Base-by-base conservation (phyloP, 495 filamentous ascomycete species). In the Xylaria longipes region DNA sequence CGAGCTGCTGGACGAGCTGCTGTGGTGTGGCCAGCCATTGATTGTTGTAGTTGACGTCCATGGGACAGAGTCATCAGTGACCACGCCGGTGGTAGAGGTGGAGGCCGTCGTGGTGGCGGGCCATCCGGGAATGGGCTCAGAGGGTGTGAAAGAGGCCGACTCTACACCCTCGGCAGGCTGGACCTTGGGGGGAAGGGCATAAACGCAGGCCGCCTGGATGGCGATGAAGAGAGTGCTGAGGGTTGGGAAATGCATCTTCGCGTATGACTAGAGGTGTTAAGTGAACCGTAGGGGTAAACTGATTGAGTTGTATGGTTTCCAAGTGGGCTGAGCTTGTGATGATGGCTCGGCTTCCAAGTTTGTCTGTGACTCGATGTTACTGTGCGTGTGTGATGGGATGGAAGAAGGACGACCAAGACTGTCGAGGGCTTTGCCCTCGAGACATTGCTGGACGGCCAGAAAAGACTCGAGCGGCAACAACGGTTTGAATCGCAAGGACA, bases 181-280 rank as follows among this genome's bases (percentile, higher is more conserved):
- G 37, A 33, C 27, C 37, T 65, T 65, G 35, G 69, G 58, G 11
- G 69, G 69, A 2, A 71, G 54, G 5, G 50, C 69, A 39, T 39
- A 31, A 14, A 66, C 25, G 5, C 31, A 43, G 29, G 39, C 22
- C 31, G 62, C 62, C 61, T 65, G 62, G 29, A 58, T 7, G 50
- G 69, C 69, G n/a, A 71, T 29, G 52, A 50, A 46, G n/a, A 71
- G 50, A 58, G 69, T 8, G 37, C 27, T 22, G 41, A 71, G 61
- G 39, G 48, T 29, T 25, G 62, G 46, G 52, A 60, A 29, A 60
- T 60, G 39, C 69, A 71, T 71, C 50, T 71, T 66, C 27, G 17
- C 27, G 37, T 58, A 25, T 57, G 50, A n/a, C 27, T 64, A 20
- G 22, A 50, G 35, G 14, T 61, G 60, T 22, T 50, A 48, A 54